Conservation (phyloP, 352 stramenopile species). For the Globisporangium radiosum region DNA sequence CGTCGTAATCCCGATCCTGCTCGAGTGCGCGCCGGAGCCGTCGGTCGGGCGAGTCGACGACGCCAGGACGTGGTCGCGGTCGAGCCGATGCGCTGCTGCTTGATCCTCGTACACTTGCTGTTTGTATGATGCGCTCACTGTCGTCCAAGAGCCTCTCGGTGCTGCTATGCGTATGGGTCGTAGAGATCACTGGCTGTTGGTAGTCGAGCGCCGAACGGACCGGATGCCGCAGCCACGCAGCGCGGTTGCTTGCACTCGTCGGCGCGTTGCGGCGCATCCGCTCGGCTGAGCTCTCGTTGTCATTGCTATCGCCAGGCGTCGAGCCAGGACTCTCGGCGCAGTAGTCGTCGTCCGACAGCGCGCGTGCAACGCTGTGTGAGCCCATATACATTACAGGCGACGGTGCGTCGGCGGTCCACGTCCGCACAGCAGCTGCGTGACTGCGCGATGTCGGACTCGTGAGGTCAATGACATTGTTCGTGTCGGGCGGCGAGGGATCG, state of each 20-base stretch:
- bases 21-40: slow-evolving; percentile 10
- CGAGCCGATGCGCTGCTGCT: background rate
- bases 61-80: slow-evolving; percentile 11
- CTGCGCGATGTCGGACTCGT: slow-evolving; percentile 29
- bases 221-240: slow-evolving; percentile 18
- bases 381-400: background rate
- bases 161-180: too few relatives aligned
- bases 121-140: background rate
- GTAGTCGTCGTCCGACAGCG: slow-evolving; percentile 38
- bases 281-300: background rate
- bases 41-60: slow-evolving; percentile 8
- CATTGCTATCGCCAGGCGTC: slow-evolving; percentile 4
- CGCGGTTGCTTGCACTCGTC: background rate
- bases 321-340: slow-evolving; percentile 52
- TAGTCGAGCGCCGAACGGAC: slow-evolving; percentile 17
- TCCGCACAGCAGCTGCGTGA: background rate
- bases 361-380: background rate
- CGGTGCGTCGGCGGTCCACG: background rate
- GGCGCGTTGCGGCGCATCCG: background rate
- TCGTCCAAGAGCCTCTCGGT: too few relatives aligned
- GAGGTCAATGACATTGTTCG: slow-evolving; percentile 45
- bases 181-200: too few relatives aligned
- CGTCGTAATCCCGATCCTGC: slow-evolving; percentile 12
- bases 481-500: slow-evolving; percentile 9
- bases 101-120: background rate